Base-by-base conservation (phyloP, 306 rosid species). In the Quercus dentata region DNA sequence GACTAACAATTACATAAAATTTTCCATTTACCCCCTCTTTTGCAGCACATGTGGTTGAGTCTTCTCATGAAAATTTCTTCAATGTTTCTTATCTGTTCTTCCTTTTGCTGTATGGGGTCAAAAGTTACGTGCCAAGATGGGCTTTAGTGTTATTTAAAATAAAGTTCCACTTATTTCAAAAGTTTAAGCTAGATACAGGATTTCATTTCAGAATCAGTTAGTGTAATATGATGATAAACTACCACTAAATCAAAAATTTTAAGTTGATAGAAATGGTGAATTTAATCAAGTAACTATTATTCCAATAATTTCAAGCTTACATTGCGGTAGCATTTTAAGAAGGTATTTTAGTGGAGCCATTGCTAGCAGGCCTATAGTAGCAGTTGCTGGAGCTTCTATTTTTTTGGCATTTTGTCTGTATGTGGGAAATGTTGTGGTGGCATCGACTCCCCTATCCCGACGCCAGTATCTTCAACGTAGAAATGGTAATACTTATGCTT, bases 11-110 rank as follows among this genome's bases (percentile, higher is more conserved):
- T 49, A 18, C 56, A 23, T 61, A 74, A 56, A 44, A 80, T 83
- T 25, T 69, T 46, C 77, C 23, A 63, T 74, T 5, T 61, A 12
- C 62, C 27, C 30, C 76, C 8, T 76, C 78, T 70, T 85, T 85
- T 87, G 90, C 97, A 92, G 97, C 62, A 83, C 97, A 90, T 94
- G 92, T 90, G 83, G 79, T 55, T 78, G 79, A 25, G 71, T 69
- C 84, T 41, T 82, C 74, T 81, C 72, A 1, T 64, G 62, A 13
- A 54, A 68, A 58, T 76, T 83, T 30, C 71, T 71, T 27, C 41
- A 27, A 5, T 23, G 62, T 78, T 78, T 44, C 84, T 52, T 35
- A 73, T 2, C 54, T 59, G 44, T 74, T 62, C 77, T 17, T 35
- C 25, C 67, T 70, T 74, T 25, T 38, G 35, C 13, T 70, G 51